Evolutionary conservation across 2,329 filamentous ascomycete species (phyloP).

Genomic region (Chaetomiaceae sp.): DNA sequence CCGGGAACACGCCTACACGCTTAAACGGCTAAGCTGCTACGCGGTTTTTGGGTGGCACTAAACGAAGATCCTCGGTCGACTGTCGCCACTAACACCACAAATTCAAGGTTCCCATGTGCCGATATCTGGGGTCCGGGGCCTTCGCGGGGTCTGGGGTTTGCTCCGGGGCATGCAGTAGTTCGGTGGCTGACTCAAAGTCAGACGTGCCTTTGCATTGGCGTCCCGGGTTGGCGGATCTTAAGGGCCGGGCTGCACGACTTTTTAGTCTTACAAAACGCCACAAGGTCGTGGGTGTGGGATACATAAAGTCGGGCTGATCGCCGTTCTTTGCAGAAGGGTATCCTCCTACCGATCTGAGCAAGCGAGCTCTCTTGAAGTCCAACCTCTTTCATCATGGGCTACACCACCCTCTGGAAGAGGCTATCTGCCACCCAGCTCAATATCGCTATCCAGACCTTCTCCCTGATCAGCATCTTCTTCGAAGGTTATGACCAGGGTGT

Average conservation of each 20-base stretch:
- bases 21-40: background rate
- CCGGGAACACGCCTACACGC: conserved; percentile 1
- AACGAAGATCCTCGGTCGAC: background rate
- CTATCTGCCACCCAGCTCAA: conserved; percentile 40
- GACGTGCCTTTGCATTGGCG: background rate
- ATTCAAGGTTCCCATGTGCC: background rate
- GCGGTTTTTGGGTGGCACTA: background rate
- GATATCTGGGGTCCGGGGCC: background rate
- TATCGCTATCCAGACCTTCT: conserved; percentile 31
- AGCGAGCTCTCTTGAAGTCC: background rate
- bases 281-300: background rate
- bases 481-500: conserved; percentile 56
- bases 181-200: background rate
- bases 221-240: background rate
- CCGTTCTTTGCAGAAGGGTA: background rate
- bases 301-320: conserved; percentile 1
- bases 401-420: conserved; percentile 38
- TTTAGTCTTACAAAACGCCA: conserved; percentile 1
- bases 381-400: conserved; percentile 32
- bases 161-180: background rate
- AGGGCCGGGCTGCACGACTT: background rate
- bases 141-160: background rate
- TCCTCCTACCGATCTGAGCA: background rate
- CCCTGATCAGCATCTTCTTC: conserved; percentile 38
- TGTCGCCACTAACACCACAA: background rate